Conservation (phyloP, 2,329 filamentous ascomycete species). For the Botrytis deweyae region DNA sequence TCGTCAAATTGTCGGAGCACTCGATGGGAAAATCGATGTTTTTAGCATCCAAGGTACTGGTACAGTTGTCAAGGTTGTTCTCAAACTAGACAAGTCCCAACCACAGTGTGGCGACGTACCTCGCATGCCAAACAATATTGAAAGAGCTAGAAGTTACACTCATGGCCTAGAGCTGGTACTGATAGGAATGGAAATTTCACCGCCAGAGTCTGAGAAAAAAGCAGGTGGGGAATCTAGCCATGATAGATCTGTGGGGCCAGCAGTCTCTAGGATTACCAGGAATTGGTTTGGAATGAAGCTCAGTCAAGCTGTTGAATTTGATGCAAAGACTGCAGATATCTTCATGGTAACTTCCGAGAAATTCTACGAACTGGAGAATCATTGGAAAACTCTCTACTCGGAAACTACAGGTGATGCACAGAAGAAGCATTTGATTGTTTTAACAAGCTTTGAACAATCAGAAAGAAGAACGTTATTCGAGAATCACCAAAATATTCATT, state of each 20-base stretch:
- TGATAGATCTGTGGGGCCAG: slow-evolving; percentile 1
- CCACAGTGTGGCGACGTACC: slow-evolving; percentile 39
- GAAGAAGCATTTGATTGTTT: slow-evolving; percentile 11
- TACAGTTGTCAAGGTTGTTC: slow-evolving; percentile 48
- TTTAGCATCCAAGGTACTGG: slow-evolving; percentile 52
- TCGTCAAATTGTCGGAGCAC: slow-evolving; percentile 57
- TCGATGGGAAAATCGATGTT: slow-evolving; percentile 59
- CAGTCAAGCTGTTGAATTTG: not conserved
- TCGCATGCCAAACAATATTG: slow-evolving; percentile 33
- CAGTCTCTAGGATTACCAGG: slow-evolving; percentile 21
- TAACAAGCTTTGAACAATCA: not conserved
- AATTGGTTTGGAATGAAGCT: slow-evolving; percentile 23
- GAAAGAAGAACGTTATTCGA: not conserved
- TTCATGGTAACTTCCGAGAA: slow-evolving; percentile 11
- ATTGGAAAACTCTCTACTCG: not conserved
- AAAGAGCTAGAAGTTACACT: slow-evolving; percentile 11
- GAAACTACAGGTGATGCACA: not conserved
- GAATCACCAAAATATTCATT: slow-evolving; percentile 13
- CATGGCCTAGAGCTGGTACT: slow-evolving; percentile 14
- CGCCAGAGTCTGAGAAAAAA: not conserved
- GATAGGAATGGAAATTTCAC: slow-evolving; percentile 27
- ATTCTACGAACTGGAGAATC: not conserved
- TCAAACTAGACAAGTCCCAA: slow-evolving; percentile 20
- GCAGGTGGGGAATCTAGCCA: not conserved
- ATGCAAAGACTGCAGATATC: slow-evolving; percentile 1